Evolutionary conservation across 192 early-diverging fungal species (phyloP).

Genomic region (Coemansia reversa): DNA sequence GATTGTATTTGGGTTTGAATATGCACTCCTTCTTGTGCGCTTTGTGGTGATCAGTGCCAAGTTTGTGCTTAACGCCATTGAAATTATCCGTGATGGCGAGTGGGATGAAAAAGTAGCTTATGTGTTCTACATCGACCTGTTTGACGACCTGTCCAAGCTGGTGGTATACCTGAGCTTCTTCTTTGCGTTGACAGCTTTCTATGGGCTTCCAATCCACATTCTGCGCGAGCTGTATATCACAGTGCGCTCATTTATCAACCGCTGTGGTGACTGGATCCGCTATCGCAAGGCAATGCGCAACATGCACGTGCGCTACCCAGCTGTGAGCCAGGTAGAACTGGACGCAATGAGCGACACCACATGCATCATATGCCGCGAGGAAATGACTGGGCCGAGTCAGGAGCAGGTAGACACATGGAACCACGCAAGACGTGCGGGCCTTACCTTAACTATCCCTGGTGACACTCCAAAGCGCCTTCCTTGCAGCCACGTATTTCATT

Average conservation of each 20-base stretch:
- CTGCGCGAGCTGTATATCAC: constrained; percentile 96
- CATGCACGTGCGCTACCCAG: constrained; percentile 96
- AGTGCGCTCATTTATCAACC: constrained; percentile 83
- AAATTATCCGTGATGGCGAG: constrained; percentile 62
- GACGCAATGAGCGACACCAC: constrained; percentile 67
- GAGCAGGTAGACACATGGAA: constrained; percentile 37
- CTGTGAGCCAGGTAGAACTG: constrained; percentile 83
- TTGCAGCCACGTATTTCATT: constrained; percentile 98
- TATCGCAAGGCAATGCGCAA: constrained; percentile 93
- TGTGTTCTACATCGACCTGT: constrained; percentile 87
- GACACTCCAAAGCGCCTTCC: constrained; percentile 91
- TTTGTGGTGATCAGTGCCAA: constrained; percentile 76
- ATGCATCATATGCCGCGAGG: constrained; percentile 98
- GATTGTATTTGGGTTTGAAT: constrained; percentile 99
- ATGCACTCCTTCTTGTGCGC: constrained; percentile 80
- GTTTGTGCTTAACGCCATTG: constrained; percentile 85
- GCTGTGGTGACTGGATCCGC: constrained; percentile 83
- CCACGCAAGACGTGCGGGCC: constrained; percentile 17
- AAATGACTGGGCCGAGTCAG: constrained; percentile 66
- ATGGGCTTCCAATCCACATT: constrained; percentile 92
- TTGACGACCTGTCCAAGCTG: constrained; percentile 87
- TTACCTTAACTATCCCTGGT: constrained; percentile 27
- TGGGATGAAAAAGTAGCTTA: constrained; percentile 96
- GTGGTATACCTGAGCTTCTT: constrained; percentile 89
- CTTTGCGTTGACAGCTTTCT: constrained; percentile 74